Percentiles rank a stretch among this genome's conserved stretches.
These are phyloP conservation scores for Sporothrix luriei DNA, from an alignment of 2,329 filamentous ascomycete species.

Conservation along the genomic window DNA sequence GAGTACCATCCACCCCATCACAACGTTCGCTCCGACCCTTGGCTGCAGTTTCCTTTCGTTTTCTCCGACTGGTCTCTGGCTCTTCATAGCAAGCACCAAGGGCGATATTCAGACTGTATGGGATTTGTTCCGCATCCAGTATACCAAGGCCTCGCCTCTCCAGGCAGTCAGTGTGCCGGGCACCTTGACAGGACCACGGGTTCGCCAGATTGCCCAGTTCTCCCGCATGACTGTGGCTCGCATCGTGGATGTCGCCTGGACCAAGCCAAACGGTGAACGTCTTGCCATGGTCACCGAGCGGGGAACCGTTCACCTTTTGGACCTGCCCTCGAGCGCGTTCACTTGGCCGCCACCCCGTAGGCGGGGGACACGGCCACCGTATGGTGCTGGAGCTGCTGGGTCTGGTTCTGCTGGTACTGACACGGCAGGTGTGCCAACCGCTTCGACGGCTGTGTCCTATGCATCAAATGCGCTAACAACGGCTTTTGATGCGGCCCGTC, in stretches of 20 bases:
- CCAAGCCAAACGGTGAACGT: constrained; percentile 75
- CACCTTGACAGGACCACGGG: constrained; percentile 58
- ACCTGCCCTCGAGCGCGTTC: constrained; percentile 79
- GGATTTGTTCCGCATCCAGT: constrained; percentile 71
- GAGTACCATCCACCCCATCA: constrained; percentile 62
- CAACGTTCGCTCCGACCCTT: constrained; percentile 70
- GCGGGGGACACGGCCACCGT: constrained; percentile 47
- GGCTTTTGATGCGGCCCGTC: constrained; percentile 68
- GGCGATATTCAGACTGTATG: constrained; percentile 82
- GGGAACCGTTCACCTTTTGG: constrained; percentile 91
- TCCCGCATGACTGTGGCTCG: constrained; percentile 88
- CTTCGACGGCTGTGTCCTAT: constrained; percentile 62
- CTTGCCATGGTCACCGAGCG: constrained; percentile 89
- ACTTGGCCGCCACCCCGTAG: constrained; percentile 79
- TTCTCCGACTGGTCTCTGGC: constrained; percentile 69
- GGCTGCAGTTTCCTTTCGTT: constrained; percentile 83
- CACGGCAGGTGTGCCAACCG: constrained; percentile 47
- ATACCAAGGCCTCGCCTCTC: constrained; percentile 63
- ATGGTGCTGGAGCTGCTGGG: constrained; percentile 48
- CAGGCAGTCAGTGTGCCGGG: constrained; percentile 52
- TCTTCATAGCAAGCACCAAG: constrained; percentile 80
- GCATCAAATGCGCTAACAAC: constrained; percentile 72
- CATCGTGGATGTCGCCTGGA: constrained; percentile 89
- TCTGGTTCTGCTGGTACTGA: constrained; percentile 41
- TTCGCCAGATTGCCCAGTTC: constrained; percentile 85